A percentile compares a stretch with the other conserved stretches of the same genome.
Conservation (phyloP, 805 yeast genomes). For the Monosporozyma aerobia region DNA sequence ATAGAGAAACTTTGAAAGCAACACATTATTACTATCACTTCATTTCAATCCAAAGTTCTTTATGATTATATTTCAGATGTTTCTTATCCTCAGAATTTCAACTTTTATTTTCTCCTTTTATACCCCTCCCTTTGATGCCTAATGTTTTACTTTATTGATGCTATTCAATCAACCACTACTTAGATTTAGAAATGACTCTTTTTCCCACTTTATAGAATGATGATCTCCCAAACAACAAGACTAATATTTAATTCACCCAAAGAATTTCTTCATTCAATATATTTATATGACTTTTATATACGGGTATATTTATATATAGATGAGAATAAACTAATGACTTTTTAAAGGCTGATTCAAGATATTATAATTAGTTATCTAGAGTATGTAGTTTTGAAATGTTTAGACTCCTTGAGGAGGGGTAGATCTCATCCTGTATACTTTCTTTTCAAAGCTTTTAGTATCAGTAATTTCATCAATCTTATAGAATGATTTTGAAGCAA, state of each 20-base stretch:
- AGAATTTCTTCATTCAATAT: neutral
- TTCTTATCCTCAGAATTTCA: neutral
- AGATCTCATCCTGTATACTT: too few relatives aligned
- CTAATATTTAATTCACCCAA: neutral
- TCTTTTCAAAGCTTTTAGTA: too few relatives aligned
- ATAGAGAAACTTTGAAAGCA: constrained; percentile 2
- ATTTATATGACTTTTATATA: neutral
- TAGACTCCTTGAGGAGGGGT: too few relatives aligned
- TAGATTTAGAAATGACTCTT: neutral
- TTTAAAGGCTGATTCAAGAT: neutral
- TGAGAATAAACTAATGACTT: neutral
- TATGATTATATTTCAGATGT: neutral
- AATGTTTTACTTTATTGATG: neutral
- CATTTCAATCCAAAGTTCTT: neutral
- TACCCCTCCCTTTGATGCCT: neutral
- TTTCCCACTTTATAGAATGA: neutral
- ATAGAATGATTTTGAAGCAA: too few relatives aligned
- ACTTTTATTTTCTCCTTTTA: neutral
- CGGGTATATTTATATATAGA: neutral
- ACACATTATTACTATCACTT: neutral
- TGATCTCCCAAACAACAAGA: neutral
- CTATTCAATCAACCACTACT: neutral
- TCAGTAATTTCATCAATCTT: too few relatives aligned
- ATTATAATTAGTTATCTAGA: too few relatives aligned
- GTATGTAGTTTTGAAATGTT: too few relatives aligned